Evolutionary conservation across 148 eudicot species (phyloP).

Genomic region (Chenopodium quinoa): DNA sequence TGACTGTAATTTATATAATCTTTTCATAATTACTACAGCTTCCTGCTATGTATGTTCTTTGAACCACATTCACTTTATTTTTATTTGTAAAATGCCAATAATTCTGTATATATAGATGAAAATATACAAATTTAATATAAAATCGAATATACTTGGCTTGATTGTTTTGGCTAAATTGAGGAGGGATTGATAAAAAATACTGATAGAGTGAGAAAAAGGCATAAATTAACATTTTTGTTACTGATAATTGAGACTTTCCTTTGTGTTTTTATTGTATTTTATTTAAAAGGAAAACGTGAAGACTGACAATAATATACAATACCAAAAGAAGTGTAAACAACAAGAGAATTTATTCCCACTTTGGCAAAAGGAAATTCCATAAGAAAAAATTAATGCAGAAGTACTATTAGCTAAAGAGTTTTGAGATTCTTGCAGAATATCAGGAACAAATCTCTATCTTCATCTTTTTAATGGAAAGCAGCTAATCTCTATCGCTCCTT

Average conservation of each 20-base stretch:
- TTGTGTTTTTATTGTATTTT: background rate
- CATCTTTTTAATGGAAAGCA: background rate
- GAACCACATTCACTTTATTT: background rate
- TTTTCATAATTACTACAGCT: background rate
- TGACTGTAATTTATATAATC: background rate
- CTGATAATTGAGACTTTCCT: background rate
- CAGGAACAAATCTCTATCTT: conserved; percentile 2
- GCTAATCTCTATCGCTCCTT: background rate
- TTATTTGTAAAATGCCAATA: background rate
- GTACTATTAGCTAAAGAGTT: background rate
- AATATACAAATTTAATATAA: background rate
- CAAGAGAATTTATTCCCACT: conserved; percentile 26
- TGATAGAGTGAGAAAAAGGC: background rate
- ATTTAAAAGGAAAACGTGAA: background rate
- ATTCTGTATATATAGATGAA: background rate
- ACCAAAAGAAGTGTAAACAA: conserved; percentile 3
- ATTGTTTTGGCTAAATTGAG: background rate
- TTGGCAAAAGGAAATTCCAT: conserved; percentile 21
- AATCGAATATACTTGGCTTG: background rate
- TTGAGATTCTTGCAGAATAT: conserved; percentile 16
- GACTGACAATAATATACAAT: background rate
- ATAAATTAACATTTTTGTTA: background rate
- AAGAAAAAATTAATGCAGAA: background rate
- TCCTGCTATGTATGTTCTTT: background rate
- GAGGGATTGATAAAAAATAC: background rate